These are phyloP conservation scores for Croton setiger DNA, from an alignment of 441 rosid species.

Conservation along the genomic window DNA sequence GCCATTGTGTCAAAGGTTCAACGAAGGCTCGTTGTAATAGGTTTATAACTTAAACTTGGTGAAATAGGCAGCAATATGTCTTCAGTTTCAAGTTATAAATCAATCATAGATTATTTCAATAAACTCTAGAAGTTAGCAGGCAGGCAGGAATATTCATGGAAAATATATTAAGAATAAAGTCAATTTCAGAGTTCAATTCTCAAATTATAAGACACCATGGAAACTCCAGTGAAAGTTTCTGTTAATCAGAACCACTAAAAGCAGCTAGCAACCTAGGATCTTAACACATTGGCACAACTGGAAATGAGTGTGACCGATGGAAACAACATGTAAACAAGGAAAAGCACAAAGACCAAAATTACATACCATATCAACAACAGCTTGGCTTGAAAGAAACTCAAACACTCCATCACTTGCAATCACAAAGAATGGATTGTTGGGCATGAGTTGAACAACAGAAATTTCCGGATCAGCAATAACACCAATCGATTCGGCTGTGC, in stretches of 20 bases:
- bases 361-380: constrained; percentile 86
- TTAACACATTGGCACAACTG: constrained; percentile 5
- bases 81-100: too few species aligned
- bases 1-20: not conserved
- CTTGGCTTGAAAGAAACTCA: constrained; percentile 91
- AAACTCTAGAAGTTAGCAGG: constrained; percentile 7
- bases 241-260: not conserved
- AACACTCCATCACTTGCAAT: constrained; percentile 97
- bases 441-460: constrained; percentile 52
- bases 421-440: constrained; percentile 73
- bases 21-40: not conserved
- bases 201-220: not conserved
- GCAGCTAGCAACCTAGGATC: constrained; percentile 10
- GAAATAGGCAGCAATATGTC: not conserved
- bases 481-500: constrained; percentile 79
- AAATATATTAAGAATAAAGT: not conserved
- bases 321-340: not conserved
- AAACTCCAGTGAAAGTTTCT: not conserved
- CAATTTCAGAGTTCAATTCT: not conserved
- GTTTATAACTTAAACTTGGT: not conserved
- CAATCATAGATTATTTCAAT: not conserved
- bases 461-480: constrained; percentile 86
- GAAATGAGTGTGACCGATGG: not conserved
- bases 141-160: not conserved
- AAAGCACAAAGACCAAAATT: constrained; percentile 8